phyloP scores from a whole-genome alignment of 2,329 filamentous ascomycete genomes.

The Ophiognomonia clavigignenti-juglandacearum region DNA sequence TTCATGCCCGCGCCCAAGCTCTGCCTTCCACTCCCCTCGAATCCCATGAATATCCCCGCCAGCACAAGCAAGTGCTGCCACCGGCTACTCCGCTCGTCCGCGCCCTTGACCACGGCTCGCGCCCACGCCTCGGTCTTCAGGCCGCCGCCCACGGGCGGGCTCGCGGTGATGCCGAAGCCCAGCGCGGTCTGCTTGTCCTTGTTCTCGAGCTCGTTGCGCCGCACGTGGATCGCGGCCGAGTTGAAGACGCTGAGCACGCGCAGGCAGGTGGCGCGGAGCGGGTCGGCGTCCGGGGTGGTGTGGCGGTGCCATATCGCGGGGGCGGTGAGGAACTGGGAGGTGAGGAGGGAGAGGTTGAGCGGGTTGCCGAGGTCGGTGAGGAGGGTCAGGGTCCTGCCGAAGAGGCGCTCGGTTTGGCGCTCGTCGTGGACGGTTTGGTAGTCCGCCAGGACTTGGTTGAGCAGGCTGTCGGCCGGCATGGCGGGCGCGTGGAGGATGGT shows the following conservation, averaged over 20 bases:
- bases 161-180: slow-evolving; percentile 7
- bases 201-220: slow-evolving; percentile 41
- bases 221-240: slow-evolving; percentile 54
- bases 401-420: slow-evolving; percentile 48
- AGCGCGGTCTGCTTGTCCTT: slow-evolving; percentile 15
- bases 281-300: slow-evolving; percentile 50
- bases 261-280: slow-evolving; percentile 53
- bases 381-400: slow-evolving; percentile 63
- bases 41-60: slow-evolving; percentile 71
- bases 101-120: slow-evolving; percentile 50
- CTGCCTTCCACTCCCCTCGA: slow-evolving; percentile 59
- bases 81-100: slow-evolving; percentile 55
- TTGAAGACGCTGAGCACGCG: slow-evolving; percentile 69
- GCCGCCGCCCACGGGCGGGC: slow-evolving; percentile 33
- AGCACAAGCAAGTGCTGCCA: slow-evolving; percentile 86
- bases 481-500: background rate
- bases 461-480: slow-evolving; percentile 64
- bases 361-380: slow-evolving; percentile 68
- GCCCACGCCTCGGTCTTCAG: slow-evolving; percentile 50
- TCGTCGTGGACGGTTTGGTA: slow-evolving; percentile 51
- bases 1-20: slow-evolving; percentile 61
- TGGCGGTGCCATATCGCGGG: slow-evolving; percentile 63
- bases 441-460: slow-evolving; percentile 60
- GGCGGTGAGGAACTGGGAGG: slow-evolving; percentile 65
- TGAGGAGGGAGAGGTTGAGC: slow-evolving; percentile 68